These are phyloP conservation scores for Otatea glauca DNA, from an alignment of 176 grass and related monocot genomes.

Conservation along the genomic window DNA sequence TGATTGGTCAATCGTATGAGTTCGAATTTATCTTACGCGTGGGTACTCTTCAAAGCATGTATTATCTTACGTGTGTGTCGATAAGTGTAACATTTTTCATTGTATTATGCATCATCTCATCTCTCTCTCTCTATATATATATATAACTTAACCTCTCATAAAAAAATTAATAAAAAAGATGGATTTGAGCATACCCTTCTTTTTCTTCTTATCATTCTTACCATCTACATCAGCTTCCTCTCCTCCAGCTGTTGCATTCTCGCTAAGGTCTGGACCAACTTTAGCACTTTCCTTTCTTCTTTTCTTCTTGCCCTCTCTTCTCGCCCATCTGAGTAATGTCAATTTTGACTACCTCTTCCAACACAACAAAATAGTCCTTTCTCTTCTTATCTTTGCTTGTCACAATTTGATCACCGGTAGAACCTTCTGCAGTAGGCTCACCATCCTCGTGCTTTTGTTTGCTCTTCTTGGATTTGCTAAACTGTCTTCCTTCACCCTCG, in stretches of 20 bases:
- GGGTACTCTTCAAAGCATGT: too few species aligned
- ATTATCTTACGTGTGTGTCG: too few species aligned
- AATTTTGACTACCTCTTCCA: constrained; percentile 36
- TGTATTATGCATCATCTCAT: too few species aligned
- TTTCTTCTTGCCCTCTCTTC: constrained; percentile 41
- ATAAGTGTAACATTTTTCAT: too few species aligned
- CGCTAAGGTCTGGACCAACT: neutral
- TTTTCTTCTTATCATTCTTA: constrained; percentile 38
- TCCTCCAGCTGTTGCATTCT: neutral
- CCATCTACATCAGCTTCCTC: constrained; percentile 27
- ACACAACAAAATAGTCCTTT: constrained; percentile 20
- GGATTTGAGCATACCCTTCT: too few species aligned
- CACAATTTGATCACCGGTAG: neutral
- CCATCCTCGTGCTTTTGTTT: constrained; percentile 13
- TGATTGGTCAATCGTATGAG: too few species aligned
- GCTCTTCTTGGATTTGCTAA: constrained; percentile 37
- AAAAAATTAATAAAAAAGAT: too few species aligned
- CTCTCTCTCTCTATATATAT: too few species aligned
- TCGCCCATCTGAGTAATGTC: constrained; percentile 1
- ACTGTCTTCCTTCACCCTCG: constrained; percentile 4
- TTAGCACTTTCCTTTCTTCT: constrained; percentile 40
- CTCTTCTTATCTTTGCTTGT: constrained; percentile 24
- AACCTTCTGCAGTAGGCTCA: neutral
- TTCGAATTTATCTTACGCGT: too few species aligned
- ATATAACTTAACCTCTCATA: too few species aligned